A percentile compares a stretch with the other conserved stretches of the same genome.
These are phyloP conservation scores for Rhodofomes roseus DNA, from an alignment of 1,284 basidiomycete species.

Conservation along the genomic window DNA sequence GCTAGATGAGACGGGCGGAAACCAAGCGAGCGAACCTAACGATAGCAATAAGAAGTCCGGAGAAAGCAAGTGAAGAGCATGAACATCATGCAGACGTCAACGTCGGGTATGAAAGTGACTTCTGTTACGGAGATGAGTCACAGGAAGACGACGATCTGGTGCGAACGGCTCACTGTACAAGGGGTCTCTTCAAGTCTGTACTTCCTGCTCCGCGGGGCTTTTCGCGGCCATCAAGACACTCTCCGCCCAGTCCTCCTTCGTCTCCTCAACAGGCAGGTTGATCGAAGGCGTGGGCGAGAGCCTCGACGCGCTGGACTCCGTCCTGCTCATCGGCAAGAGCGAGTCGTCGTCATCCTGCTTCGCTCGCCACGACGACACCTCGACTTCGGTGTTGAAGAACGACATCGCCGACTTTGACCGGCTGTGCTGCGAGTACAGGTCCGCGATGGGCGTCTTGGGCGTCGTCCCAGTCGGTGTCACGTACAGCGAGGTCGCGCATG, in stretches of 20 bases:
- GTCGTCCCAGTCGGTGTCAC: slow-evolving; percentile 16
- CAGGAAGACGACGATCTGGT: too few relatives aligned
- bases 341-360: background rate
- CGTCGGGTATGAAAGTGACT: background rate
- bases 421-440: slow-evolving; percentile 30
- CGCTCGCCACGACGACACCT: slow-evolving; percentile 1
- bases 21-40: background rate
- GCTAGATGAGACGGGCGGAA: background rate
- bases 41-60: background rate
- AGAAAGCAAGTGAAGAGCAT: background rate
- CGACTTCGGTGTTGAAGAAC: slow-evolving; percentile 30
- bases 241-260: slow-evolving; percentile 55
- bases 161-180: background rate
- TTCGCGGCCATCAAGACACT: slow-evolving; percentile 56
- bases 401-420: slow-evolving; percentile 32
- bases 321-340: slow-evolving; percentile 8
- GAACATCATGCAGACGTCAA: background rate
- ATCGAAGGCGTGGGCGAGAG: slow-evolving; percentile 25
- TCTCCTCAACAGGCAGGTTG: slow-evolving; percentile 30
- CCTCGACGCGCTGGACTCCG: slow-evolving; percentile 14
- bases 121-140: background rate
- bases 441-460: slow-evolving; percentile 44
- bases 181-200: background rate
- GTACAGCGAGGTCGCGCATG: slow-evolving; percentile 24
- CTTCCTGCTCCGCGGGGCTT: slow-evolving; percentile 6